phyloP scores from a whole-genome alignment of 228 moss, liverwort and hornwort species.

The Sphagnum fallax region DNA sequence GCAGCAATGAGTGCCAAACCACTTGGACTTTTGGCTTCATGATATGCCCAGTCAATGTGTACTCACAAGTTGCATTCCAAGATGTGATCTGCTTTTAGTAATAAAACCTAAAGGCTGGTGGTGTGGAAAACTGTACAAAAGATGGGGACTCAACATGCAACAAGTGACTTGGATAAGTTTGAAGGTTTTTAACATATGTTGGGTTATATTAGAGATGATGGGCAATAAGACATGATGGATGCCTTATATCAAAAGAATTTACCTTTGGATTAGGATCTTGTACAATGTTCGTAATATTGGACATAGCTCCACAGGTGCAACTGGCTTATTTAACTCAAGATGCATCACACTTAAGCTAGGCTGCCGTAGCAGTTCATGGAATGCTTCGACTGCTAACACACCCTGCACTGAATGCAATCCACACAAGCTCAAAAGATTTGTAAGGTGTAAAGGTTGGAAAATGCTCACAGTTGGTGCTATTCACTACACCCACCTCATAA shows the following conservation, averaged over 20 bases:
- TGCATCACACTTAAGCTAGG: conserved; percentile 48
- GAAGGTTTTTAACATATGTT: not conserved
- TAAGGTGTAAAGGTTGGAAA: no score
- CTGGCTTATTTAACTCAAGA: conserved; percentile 32
- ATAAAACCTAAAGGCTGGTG: no score
- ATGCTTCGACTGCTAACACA: conserved; percentile 50
- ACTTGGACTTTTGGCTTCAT: no score
- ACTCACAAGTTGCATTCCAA: no score
- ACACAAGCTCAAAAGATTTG: no score
- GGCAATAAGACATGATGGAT: not conserved
- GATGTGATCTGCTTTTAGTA: not conserved
- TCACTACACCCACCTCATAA: no score
- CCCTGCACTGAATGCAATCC: conserved; percentile 21
- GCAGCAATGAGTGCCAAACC: no score
- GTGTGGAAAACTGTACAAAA: not conserved
- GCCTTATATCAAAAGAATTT: not conserved
- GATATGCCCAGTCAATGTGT: no score
- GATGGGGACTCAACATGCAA: not conserved
- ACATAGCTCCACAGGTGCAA: conserved; percentile 50
- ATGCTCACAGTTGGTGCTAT: no score
- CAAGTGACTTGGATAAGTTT: not conserved
- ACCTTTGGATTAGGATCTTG: conserved; percentile 40
- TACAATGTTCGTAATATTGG: conserved; percentile 47
- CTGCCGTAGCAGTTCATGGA: conserved; percentile 42
- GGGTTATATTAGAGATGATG: not conserved